Evolutionary conservation across 2,329 filamentous ascomycete species (phyloP).

Genomic region (Endothia cerciana): DNA sequence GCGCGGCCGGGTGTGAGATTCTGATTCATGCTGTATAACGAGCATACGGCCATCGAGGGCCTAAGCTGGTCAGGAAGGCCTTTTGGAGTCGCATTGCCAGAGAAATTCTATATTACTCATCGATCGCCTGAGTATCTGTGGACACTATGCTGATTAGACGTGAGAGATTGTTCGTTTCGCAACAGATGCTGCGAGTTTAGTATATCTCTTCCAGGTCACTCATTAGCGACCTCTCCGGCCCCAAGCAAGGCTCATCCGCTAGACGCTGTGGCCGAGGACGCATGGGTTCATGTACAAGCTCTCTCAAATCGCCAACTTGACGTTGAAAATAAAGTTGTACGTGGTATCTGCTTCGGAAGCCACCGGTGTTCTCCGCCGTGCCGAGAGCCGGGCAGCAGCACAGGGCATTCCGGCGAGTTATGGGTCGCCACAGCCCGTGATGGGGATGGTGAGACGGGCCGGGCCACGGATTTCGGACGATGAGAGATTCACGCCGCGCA

Average conservation of each 20-base stretch:
- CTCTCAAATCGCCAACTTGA: background rate
- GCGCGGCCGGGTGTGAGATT: no score
- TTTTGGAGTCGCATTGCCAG: background rate
- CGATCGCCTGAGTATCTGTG: background rate
- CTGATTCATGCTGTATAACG: background rate
- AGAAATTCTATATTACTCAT: background rate
- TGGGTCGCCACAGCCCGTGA: background rate
- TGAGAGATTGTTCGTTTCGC: no score
- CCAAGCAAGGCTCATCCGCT: no score
- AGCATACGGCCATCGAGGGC: background rate
- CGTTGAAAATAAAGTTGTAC: background rate
- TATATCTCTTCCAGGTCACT: no score
- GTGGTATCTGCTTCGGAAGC: background rate
- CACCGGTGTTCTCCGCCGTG: background rate
- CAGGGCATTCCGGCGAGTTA: background rate
- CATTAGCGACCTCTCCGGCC: no score
- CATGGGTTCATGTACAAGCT: background rate
- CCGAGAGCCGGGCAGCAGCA: background rate
- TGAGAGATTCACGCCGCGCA: conserved; percentile 4
- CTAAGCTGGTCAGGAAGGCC: background rate
- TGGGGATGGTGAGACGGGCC: conserved; percentile 11
- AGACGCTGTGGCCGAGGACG: background rate
- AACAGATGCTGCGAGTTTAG: no score
- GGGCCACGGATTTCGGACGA: background rate
- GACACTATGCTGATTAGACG: no score